Conservation (phyloP, 176 grass and related monocot genomes). For the Elaeis guineensis region DNA sequence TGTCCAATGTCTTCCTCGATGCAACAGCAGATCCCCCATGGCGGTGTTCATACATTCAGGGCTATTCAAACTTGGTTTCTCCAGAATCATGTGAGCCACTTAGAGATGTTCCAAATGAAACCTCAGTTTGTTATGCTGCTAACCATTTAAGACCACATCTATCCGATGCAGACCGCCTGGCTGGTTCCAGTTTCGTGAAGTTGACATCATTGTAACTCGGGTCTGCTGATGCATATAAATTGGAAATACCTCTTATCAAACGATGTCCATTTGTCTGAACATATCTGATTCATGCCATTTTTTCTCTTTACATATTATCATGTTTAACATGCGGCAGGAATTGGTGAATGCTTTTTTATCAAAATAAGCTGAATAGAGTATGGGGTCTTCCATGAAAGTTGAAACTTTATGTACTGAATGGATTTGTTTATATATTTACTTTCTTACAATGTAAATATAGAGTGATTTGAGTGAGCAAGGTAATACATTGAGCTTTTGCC, state of each 20-base stretch:
- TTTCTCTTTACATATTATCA: background rate
- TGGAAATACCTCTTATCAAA: background rate
- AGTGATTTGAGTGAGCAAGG: too few relatives aligned
- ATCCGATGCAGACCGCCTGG: conserved; percentile 14
- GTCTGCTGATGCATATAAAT: background rate
- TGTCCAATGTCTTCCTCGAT: conserved; percentile 63
- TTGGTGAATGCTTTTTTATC: background rate
- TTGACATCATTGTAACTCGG: conserved; percentile 25
- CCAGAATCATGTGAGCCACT: conserved; percentile 79
- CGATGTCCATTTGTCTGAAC: background rate
- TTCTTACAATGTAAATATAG: too few relatives aligned
- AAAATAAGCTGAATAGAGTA: too few relatives aligned
- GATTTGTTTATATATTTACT: too few relatives aligned
- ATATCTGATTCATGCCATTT: conserved; percentile 12
- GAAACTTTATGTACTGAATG: too few relatives aligned
- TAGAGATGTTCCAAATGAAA: conserved; percentile 31
- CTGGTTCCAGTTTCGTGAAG: conserved; percentile 31
- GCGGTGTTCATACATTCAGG: conserved; percentile 77
- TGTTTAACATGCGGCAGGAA: background rate
- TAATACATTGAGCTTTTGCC: too few relatives aligned
- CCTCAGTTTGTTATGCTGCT: conserved; percentile 44
- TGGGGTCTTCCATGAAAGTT: too few relatives aligned
- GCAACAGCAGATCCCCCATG: conserved; percentile 61
- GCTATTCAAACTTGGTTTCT: conserved; percentile 74
- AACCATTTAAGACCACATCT: conserved; percentile 17